Conservation (phyloP, 768 basidiomycete genomes). For the Tubosaeta sp. region DNA sequence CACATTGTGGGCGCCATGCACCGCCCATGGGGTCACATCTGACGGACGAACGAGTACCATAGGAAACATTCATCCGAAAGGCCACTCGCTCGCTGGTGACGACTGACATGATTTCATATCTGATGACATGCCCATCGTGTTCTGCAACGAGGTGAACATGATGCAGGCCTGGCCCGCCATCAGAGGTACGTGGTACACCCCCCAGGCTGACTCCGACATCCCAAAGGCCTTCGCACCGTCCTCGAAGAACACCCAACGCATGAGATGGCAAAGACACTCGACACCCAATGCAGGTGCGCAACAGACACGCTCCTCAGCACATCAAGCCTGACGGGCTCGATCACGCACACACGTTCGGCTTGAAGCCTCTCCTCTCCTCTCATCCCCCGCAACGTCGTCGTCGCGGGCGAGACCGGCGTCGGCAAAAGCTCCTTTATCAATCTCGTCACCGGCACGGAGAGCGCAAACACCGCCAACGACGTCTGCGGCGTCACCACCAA, state of each 20-base stretch:
- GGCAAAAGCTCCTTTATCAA: constrained; percentile 27
- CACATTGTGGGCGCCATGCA: too few species aligned
- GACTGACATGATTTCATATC: too few species aligned
- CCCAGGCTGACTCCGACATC: background rate
- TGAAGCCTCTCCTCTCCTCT: constrained; percentile 2
- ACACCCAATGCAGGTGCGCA: constrained; percentile 8
- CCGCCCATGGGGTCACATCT: too few species aligned
- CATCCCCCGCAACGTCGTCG: constrained; percentile 18
- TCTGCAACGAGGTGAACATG: constrained; percentile 2
- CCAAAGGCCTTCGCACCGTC: background rate
- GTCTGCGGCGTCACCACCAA: constrained; percentile 20
- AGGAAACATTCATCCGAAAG: too few species aligned
- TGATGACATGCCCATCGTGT: too few species aligned
- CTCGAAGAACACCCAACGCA: background rate
- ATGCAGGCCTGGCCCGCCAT: background rate
- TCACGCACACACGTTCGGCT: background rate
- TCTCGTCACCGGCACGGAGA: constrained; percentile 13
- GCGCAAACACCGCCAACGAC: constrained; percentile 19
- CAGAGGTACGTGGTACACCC: background rate
- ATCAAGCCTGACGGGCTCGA: background rate
- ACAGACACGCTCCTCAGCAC: background rate
- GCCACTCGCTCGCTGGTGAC: too few species aligned
- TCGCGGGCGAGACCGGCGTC: constrained; percentile 24
- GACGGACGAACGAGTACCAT: too few species aligned
- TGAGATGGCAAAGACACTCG: constrained; percentile 8